Percentiles rank a stretch among this genome's conserved stretches.
Conservation (phyloP, 73 alveolate genomes). For the Paraurostyla sp. region DNA sequence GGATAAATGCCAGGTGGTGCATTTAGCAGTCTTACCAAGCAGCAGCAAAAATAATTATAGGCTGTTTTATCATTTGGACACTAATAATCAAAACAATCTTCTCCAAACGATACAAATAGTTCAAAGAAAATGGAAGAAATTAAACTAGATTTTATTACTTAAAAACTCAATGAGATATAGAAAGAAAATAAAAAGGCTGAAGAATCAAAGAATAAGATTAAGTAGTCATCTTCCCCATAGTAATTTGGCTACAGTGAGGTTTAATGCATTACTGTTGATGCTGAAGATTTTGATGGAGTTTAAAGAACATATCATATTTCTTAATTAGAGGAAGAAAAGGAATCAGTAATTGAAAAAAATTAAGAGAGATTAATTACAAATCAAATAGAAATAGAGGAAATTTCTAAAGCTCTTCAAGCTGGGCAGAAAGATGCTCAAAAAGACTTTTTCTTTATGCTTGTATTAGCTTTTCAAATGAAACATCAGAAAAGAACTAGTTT, state of each 20-base stretch:
- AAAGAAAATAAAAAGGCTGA: neutral
- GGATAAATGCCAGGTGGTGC: no score
- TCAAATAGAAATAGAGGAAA: neutral
- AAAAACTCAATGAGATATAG: neutral
- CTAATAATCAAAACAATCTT: neutral
- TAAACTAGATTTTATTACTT: neutral
- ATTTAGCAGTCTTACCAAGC: no score
- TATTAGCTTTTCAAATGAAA: slow-evolving; percentile 8
- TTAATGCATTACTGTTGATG: neutral
- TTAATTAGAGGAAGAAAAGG: neutral
- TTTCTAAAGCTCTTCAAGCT: neutral
- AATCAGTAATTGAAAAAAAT: neutral
- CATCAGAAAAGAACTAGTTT: slow-evolving; percentile 11
- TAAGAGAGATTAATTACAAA: neutral
- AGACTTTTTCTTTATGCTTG: neutral
- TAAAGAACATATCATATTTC: neutral
- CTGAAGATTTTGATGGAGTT: neutral
- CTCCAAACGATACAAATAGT: neutral
- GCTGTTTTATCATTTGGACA: neutral
- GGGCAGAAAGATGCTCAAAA: neutral
- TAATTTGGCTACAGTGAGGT: slow-evolving; percentile 10
- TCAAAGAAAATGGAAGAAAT: neutral
- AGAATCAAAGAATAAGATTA: neutral
- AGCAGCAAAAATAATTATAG: neutral
- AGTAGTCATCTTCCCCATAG: no score